These are phyloP conservation scores for Lasiodiplodia theobromae DNA, from an alignment of 2,329 filamentous ascomycete genomes.

Conservation along the genomic window DNA sequence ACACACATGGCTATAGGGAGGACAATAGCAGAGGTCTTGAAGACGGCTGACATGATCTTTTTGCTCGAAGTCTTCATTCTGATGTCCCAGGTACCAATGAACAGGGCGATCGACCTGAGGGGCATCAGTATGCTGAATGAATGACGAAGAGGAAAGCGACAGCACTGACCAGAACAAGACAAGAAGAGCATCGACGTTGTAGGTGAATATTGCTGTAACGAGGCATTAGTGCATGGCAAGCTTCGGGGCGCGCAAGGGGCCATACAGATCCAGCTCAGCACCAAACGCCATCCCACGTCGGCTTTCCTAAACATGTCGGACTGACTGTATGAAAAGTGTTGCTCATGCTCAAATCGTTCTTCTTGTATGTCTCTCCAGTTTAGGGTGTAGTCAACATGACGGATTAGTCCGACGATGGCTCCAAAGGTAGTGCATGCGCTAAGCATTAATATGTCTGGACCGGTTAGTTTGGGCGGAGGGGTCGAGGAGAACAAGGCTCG, in stretches of 20 bases:
- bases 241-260: not conserved
- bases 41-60: constrained; percentile 20
- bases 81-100: constrained; percentile 29
- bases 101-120: constrained; percentile 22
- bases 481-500: too few species aligned
- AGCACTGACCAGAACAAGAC: constrained; percentile 26
- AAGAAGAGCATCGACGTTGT: constrained; percentile 27
- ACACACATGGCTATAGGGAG: constrained; percentile 20
- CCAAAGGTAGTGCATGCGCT: constrained; percentile 21
- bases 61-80: constrained; percentile 10
- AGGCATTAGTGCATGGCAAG: not conserved
- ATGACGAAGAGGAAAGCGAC: not conserved
- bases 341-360: constrained; percentile 13
- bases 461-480: not conserved
- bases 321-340: constrained; percentile 1
- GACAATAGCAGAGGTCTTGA: constrained; percentile 12
- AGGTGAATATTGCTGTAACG: constrained; percentile 14
- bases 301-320: constrained; percentile 19
- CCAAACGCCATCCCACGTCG: constrained; percentile 25
- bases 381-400: constrained; percentile 25
- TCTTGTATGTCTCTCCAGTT: constrained; percentile 29
- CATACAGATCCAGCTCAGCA: constrained; percentile 24
- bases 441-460: constrained; percentile 24
- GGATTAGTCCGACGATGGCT: constrained; percentile 7
- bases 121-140: not conserved